These are phyloP conservation scores for Westerdykella aurantiaca DNA, from an alignment of 2,329 filamentous ascomycete genomes.

Conservation along the genomic window DNA sequence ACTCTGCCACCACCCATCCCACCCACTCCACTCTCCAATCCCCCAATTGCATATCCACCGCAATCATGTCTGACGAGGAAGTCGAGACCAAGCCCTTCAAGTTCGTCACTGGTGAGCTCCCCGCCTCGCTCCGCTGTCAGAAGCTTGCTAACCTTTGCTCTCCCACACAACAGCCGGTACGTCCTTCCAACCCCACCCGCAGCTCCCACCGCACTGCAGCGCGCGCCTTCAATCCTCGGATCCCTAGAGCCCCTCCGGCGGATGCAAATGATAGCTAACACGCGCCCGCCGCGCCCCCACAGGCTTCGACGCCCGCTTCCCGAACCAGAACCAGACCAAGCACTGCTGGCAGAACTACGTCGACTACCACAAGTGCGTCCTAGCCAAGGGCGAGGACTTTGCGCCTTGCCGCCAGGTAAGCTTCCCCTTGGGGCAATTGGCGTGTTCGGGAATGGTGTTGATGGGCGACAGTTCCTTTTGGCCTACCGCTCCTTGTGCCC, in stretches of 20 bases:
- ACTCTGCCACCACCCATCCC: conserved; percentile 22
- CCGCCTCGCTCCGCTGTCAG: conserved; percentile 8
- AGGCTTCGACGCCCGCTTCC: conserved; percentile 99
- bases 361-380: conserved; percentile 99
- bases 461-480: conserved; percentile 70
- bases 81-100: conserved; percentile 99
- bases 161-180: conserved; percentile 38
- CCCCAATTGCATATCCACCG: conserved; percentile 10
- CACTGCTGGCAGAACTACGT: conserved; percentile 99
- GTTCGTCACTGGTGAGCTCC: conserved; percentile 90
- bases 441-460: conserved; percentile 1
- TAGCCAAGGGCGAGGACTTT: conserved; percentile 98
- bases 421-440: not conserved
- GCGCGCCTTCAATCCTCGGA: not conserved
- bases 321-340: conserved; percentile 97
- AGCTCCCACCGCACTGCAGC: not conserved
- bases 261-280: conserved; percentile 9
- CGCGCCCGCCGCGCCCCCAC: conserved; percentile 10
- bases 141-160: conserved; percentile 25
- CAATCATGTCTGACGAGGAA: conserved; percentile 79
- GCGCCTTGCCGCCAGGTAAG: conserved; percentile 90
- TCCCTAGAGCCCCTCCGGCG: not conserved
- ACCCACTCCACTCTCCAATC: conserved; percentile 16
- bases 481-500: conserved; percentile 98
- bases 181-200: conserved; percentile 13